A percentile compares a stretch with the other conserved stretches of the same genome.
phyloP scores from a whole-genome alignment of 768 basidiomycete genomes.

The Strobilomyces confusus region DNA sequence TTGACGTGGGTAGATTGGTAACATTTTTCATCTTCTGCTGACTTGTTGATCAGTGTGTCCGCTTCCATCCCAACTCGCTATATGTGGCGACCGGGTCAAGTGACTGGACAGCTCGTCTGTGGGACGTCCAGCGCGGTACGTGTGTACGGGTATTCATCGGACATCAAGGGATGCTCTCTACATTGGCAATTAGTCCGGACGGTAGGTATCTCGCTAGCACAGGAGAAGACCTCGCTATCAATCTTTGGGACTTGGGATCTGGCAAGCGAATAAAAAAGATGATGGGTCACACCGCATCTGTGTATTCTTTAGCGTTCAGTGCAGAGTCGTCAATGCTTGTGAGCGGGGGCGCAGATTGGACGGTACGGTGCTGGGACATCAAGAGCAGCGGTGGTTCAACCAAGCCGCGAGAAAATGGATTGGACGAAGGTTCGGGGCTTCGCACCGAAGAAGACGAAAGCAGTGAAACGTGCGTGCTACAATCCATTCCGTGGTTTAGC shows the following conservation, averaged over 20 bases:
- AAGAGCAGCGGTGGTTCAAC: slow-evolving; percentile 67
- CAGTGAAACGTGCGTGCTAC: slow-evolving; percentile 63
- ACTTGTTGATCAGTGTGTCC: slow-evolving; percentile 63
- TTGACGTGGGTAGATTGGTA: slow-evolving; percentile 69
- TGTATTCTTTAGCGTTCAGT: slow-evolving; percentile 89
- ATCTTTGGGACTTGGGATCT: slow-evolving; percentile 95
- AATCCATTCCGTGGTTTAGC: neutral
- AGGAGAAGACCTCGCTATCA: slow-evolving; percentile 89
- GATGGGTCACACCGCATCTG: slow-evolving; percentile 86
- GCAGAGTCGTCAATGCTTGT: slow-evolving; percentile 88
- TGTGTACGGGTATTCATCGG: slow-evolving; percentile 96
- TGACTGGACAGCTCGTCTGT: slow-evolving; percentile 92
- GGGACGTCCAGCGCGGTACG: slow-evolving; percentile 96
- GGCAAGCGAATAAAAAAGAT: slow-evolving; percentile 94
- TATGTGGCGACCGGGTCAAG: slow-evolving; percentile 97
- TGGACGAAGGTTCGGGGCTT: slow-evolving; percentile 30
- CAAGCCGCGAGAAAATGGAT: slow-evolving; percentile 58
- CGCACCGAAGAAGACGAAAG: slow-evolving; percentile 47
- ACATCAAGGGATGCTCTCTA: slow-evolving; percentile 84
- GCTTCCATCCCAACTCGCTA: slow-evolving; percentile 96
- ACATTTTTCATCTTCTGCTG: neutral
- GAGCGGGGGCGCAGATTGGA: slow-evolving; percentile 91
- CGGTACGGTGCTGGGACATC: slow-evolving; percentile 98
- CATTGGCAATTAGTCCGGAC: slow-evolving; percentile 88
- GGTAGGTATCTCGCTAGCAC: slow-evolving; percentile 92